Percentiles rank a stretch among this genome's conserved stretches.
These are phyloP conservation scores for Venturia asperata DNA, from an alignment of 2,329 filamentous ascomycete species.

Conservation along the genomic window DNA sequence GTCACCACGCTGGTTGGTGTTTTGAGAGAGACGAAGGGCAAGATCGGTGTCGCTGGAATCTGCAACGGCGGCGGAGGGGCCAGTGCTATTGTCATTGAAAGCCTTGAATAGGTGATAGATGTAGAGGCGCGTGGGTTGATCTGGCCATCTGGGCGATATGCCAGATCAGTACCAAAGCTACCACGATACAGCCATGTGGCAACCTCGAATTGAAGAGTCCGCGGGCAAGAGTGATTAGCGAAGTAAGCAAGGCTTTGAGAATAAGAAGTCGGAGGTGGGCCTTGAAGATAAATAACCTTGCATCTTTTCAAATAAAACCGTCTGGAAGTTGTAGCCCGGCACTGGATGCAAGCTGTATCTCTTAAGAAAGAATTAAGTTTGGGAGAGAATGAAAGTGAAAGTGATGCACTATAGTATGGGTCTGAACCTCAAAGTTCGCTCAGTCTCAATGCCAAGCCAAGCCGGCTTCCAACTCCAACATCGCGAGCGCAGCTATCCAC, in stretches of 20 bases:
- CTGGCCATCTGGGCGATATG: neutral
- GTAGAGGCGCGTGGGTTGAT: neutral
- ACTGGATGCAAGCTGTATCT: neutral
- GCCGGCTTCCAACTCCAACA: neutral
- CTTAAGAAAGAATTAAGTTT: neutral
- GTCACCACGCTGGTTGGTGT: constrained; percentile 84
- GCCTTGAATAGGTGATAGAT: constrained; percentile 15
- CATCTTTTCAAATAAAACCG: too few species aligned
- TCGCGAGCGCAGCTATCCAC: neutral
- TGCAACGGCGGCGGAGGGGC: constrained; percentile 98
- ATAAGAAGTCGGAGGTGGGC: too few species aligned
- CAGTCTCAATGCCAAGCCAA: neutral
- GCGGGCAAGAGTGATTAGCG: too few species aligned
- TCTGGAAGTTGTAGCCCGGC: neutral
- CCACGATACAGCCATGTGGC: neutral
- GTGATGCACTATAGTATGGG: neutral
- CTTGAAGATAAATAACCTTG: too few species aligned
- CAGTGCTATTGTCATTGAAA: constrained; percentile 83
- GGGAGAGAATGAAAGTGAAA: neutral
- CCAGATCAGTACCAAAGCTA: neutral
- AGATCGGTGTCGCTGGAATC: constrained; percentile 89
- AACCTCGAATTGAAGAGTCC: too few species aligned
- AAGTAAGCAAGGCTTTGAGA: too few species aligned
- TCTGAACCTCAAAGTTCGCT: neutral
- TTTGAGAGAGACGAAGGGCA: constrained; percentile 81